These are phyloP conservation scores for Sphagnum fallax DNA, from an alignment of 228 moss, liverwort and hornwort genomes.

Conservation along the genomic window DNA sequence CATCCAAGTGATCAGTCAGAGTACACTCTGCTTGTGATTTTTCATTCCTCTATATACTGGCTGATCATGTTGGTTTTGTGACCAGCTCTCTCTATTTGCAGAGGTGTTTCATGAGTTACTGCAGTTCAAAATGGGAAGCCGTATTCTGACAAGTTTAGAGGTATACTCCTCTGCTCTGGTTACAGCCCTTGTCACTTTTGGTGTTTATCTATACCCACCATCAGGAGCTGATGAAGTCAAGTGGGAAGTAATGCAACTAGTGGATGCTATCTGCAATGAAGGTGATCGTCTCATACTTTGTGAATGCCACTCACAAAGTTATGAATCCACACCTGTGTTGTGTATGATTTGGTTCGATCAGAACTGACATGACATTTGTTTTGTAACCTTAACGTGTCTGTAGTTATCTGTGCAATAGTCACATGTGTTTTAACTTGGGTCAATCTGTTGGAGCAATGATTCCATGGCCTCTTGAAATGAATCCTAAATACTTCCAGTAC, in stretches of 20 bases:
- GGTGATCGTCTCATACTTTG: no score
- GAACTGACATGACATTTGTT: neutral
- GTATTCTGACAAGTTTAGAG: conserved; percentile 70
- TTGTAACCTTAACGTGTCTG: neutral
- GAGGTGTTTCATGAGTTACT: conserved; percentile 90
- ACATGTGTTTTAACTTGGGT: neutral
- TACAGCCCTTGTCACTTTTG: no score
- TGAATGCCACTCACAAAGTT: no score
- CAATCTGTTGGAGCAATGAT: neutral
- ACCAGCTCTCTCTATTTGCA: conserved; percentile 86
- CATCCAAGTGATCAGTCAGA: neutral
- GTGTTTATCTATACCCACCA: no score
- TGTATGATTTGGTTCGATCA: no score
- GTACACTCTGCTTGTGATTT: neutral
- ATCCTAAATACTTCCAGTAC: neutral
- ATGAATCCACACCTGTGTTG: no score
- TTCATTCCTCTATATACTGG: neutral
- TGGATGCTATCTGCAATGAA: no score
- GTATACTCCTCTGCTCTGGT: conserved; percentile 17
- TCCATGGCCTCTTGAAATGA: neutral
- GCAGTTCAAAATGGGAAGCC: conserved; percentile 75
- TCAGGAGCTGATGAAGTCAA: no score
- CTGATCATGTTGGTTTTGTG: no score
- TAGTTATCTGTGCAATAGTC: neutral
- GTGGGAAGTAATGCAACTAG: no score